Evolutionary conservation across 805 yeast genomes (phyloP).

Genomic region (Sungouiella thailandica): DNA sequence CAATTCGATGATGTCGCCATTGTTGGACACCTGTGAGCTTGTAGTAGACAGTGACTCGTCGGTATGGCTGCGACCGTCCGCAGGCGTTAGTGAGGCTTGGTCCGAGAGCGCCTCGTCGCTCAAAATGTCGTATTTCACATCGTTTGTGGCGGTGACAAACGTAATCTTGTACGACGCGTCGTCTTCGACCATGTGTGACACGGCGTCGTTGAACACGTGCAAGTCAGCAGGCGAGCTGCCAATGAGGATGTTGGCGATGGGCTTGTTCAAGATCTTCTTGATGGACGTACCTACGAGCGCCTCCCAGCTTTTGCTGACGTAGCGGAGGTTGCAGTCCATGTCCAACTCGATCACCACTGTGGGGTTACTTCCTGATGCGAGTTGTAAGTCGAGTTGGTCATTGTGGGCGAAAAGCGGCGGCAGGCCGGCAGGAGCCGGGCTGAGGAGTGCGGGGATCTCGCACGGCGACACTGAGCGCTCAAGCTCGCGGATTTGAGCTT

Average conservation of each 20-base stretch:
- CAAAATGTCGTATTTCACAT: slow-evolving; percentile 1
- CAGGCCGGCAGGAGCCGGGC: neutral
- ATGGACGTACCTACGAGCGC: slow-evolving; percentile 64
- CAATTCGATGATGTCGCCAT: slow-evolving; percentile 61
- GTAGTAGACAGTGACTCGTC: too few relatives aligned
- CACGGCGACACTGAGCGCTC: slow-evolving; percentile 33
- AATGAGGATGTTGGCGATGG: slow-evolving; percentile 58
- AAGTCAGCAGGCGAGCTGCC: slow-evolving; percentile 61
- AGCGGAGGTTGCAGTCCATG: slow-evolving; percentile 70
- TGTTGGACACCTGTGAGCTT: slow-evolving; percentile 42
- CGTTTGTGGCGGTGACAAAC: slow-evolving; percentile 52
- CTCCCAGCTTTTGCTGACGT: slow-evolving; percentile 76
- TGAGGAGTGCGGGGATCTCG: slow-evolving; percentile 16
- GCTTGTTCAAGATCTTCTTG: slow-evolving; percentile 47
- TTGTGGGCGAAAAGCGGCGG: neutral
- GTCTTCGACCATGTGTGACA: slow-evolving; percentile 62
- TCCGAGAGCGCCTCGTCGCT: neutral
- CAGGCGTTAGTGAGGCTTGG: neutral
- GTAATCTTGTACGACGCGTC: slow-evolving; percentile 75
- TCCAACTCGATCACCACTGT: slow-evolving; percentile 82
- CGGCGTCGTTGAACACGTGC: slow-evolving; percentile 64
- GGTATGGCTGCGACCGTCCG: neutral
- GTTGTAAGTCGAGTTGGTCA: slow-evolving; percentile 45
- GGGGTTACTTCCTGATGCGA: slow-evolving; percentile 66
- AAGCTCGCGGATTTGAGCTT: too few relatives aligned